A percentile compares a stretch with the other conserved stretches of the same genome.
Conservation (phyloP, 495 filamentous ascomycete genomes). For the Penicillium canariense region DNA sequence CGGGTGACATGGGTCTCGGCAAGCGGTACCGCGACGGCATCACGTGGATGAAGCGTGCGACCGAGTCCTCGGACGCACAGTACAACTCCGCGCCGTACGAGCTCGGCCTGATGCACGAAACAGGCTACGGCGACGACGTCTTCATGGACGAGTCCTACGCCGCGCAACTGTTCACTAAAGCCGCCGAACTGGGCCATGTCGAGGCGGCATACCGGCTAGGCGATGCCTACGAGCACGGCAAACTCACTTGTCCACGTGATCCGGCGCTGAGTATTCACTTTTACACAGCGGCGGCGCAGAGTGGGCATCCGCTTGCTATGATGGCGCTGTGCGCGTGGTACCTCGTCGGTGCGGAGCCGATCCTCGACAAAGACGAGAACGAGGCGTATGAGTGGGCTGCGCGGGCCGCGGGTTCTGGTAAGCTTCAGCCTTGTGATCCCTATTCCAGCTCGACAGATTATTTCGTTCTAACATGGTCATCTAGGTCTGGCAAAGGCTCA, state of each 20-base stretch:
- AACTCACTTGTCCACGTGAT: conserved; percentile 81
- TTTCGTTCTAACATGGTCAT: neutral
- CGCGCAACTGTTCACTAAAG: conserved; percentile 90
- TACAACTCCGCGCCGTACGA: conserved; percentile 94
- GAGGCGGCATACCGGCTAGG: conserved; percentile 85
- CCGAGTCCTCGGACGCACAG: conserved; percentile 82
- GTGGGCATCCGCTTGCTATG: conserved; percentile 85
- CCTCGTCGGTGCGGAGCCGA: conserved; percentile 89
- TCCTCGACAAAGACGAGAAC: conserved; percentile 89
- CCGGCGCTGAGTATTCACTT: conserved; percentile 95
- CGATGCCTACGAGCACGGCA: conserved; percentile 95
- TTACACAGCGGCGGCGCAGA: conserved; percentile 87
- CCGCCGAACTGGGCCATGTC: conserved; percentile 85
- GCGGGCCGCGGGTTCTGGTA: conserved; percentile 57
- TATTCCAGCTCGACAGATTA: neutral
- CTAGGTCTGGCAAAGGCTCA: conserved; percentile 87
- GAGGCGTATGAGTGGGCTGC: conserved; percentile 97
- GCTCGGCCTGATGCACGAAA: conserved; percentile 81
- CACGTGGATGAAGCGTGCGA: conserved; percentile 93
- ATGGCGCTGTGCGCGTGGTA: conserved; percentile 99
- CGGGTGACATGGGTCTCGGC: conserved; percentile 79
- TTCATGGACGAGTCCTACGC: conserved; percentile 89
- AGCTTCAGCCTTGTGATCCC: neutral
- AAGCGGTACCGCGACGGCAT: conserved; percentile 88
- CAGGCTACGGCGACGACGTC: conserved; percentile 86